These are phyloP conservation scores for Quercus mongolica DNA, from an alignment of 306 rosid genomes.

Conservation along the genomic window DNA sequence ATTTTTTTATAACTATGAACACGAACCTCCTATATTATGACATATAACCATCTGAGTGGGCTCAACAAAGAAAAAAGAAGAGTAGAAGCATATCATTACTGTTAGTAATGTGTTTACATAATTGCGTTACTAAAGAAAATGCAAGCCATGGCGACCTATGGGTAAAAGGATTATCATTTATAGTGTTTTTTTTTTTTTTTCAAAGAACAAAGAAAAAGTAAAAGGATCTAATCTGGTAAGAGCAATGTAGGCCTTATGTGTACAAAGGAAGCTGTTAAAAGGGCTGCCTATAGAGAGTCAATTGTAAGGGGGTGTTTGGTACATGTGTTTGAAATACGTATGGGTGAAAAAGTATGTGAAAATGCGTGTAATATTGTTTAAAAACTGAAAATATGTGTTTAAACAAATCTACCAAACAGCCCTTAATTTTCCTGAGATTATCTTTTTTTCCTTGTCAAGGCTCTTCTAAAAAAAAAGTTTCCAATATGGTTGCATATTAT, in stretches of 20 bases:
- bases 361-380: too few relatives aligned
- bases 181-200: background rate
- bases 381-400: too few relatives aligned
- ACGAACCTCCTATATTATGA: background rate
- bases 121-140: background rate
- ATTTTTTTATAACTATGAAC: too few relatives aligned
- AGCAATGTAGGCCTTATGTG: background rate
- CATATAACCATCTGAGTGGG: background rate
- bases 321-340: too few relatives aligned
- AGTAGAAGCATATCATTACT: background rate
- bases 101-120: background rate
- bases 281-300: background rate
- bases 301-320: background rate
- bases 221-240: background rate
- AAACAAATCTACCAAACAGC: too few relatives aligned
- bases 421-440: background rate
- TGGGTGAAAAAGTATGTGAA: too few relatives aligned
- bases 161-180: background rate
- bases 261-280: background rate
- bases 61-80: background rate
- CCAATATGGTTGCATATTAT: background rate
- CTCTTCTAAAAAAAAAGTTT: too few relatives aligned
- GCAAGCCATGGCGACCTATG: background rate
- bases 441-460: background rate
- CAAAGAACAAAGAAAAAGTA: background rate